These are phyloP conservation scores for Claviceps arundinis DNA, from an alignment of 2,329 filamentous ascomycete genomes.

Conservation along the genomic window DNA sequence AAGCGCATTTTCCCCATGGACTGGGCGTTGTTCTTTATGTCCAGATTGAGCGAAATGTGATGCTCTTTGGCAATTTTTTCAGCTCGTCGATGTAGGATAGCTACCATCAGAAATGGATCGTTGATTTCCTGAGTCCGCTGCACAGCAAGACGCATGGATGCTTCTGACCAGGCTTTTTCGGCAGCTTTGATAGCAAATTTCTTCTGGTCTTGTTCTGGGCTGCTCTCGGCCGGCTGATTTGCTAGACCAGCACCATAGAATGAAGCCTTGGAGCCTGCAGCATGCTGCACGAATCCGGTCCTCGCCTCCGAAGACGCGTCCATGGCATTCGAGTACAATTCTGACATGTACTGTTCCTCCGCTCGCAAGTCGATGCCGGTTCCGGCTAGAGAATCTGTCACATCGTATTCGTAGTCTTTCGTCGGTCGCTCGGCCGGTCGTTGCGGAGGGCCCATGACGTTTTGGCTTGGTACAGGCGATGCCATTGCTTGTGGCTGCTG, in stretches of 20 bases:
- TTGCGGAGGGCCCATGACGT: slow-evolving; percentile 43
- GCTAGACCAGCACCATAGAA: slow-evolving; percentile 54
- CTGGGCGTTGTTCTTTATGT: slow-evolving; percentile 34
- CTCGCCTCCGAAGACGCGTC: slow-evolving; percentile 32
- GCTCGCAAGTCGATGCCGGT: slow-evolving; percentile 79
- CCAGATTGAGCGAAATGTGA: slow-evolving; percentile 41
- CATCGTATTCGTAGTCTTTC: slow-evolving; percentile 55
- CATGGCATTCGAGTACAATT: slow-evolving; percentile 43
- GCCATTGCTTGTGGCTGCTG: slow-evolving; percentile 9
- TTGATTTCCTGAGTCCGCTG: slow-evolving; percentile 55
- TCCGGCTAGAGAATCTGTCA: slow-evolving; percentile 70
- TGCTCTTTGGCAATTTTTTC: slow-evolving; percentile 46
- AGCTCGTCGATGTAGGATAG: slow-evolving; percentile 43
- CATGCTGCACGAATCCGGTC: slow-evolving; percentile 37
- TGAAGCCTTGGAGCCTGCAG: slow-evolving; percentile 38
- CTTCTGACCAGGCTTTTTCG: slow-evolving; percentile 52
- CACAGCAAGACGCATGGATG: slow-evolving; percentile 46
- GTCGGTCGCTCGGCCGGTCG: slow-evolving; percentile 48
- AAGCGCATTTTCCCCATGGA: slow-evolving; percentile 35
- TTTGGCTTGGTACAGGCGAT: slow-evolving; percentile 15
- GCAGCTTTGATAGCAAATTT: slow-evolving; percentile 53
- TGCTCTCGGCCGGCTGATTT: slow-evolving; percentile 44
- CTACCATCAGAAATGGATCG: slow-evolving; percentile 59
- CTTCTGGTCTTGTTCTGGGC: slow-evolving; percentile 39
- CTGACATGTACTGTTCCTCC: slow-evolving; percentile 71